phyloP scores from a whole-genome alignment of 768 basidiomycete species.

The Rhizopogon vesiculosus region DNA sequence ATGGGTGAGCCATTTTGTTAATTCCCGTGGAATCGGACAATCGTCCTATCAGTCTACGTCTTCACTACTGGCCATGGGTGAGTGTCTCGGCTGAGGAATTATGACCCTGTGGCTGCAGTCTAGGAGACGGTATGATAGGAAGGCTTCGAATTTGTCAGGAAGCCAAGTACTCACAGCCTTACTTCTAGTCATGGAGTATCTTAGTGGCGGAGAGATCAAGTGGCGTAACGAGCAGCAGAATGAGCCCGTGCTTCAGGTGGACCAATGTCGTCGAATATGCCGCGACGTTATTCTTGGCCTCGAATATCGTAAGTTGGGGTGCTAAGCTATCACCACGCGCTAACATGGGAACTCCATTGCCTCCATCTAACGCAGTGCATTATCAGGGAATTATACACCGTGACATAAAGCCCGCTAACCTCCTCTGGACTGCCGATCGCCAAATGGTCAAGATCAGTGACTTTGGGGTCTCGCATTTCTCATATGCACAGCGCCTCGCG shows the following conservation, averaged over 20 bases:
- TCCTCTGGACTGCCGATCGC: slow-evolving; percentile 85
- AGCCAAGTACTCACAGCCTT: slow-evolving; percentile 15
- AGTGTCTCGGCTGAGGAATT: slow-evolving; percentile 26
- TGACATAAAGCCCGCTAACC: slow-evolving; percentile 98
- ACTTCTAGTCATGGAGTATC: slow-evolving; percentile 86
- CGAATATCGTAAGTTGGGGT: slow-evolving; percentile 78
- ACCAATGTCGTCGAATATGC: slow-evolving; percentile 82
- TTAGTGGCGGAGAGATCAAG: slow-evolving; percentile 91
- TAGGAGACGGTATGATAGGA: slow-evolving; percentile 27
- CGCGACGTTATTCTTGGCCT: slow-evolving; percentile 92
- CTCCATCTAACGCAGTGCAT: slow-evolving; percentile 60
- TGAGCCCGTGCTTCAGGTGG: slow-evolving; percentile 74
- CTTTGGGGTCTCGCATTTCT: slow-evolving; percentile 97
- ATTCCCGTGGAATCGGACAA: slow-evolving; percentile 9
- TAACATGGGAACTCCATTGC: background rate
- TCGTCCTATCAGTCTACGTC: slow-evolving; percentile 17
- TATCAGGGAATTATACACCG: slow-evolving; percentile 98
- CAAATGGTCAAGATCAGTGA: slow-evolving; percentile 94
- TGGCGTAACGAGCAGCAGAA: slow-evolving; percentile 62
- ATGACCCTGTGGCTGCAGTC: slow-evolving; percentile 28
- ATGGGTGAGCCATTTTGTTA: slow-evolving; percentile 63
- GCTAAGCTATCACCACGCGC: background rate
- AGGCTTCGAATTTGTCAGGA: slow-evolving; percentile 5
- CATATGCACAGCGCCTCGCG: slow-evolving; percentile 78
- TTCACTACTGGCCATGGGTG: slow-evolving; percentile 21